phyloP scores from a whole-genome alignment of 2,329 filamentous ascomycete species.

The Penicillium sumatraense region DNA sequence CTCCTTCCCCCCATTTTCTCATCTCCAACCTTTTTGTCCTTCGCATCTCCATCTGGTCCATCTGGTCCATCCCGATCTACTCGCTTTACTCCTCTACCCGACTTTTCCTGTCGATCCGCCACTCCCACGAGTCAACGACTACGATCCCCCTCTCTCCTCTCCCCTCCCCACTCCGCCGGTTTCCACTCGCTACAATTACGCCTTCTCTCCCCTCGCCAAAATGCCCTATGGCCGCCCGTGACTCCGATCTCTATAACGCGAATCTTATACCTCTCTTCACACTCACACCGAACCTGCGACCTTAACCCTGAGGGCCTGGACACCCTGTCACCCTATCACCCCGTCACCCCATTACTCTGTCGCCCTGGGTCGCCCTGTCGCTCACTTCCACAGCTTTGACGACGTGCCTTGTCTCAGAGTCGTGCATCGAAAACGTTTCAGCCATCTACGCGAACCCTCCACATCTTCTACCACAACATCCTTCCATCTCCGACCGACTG shows the following conservation, averaged over 20 bases:
- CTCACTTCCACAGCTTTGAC: neutral
- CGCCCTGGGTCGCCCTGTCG: neutral
- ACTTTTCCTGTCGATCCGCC: constrained; percentile 1
- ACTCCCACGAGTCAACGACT: neutral
- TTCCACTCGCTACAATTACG: neutral
- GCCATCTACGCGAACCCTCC: constrained; percentile 10
- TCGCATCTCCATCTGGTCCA: neutral
- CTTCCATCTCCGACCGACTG: neutral
- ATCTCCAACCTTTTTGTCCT: neutral
- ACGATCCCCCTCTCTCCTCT: neutral
- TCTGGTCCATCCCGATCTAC: neutral
- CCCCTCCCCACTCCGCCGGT: neutral
- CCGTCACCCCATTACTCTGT: neutral
- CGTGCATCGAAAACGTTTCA: neutral
- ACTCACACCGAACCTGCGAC: no score
- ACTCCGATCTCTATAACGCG: neutral
- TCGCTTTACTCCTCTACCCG: neutral
- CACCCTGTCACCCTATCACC: neutral
- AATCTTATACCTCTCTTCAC: neutral
- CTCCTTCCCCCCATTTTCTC: neutral
- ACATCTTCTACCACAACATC: neutral
- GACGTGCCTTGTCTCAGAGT: constrained; percentile 3
- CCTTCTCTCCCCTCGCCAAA: neutral
- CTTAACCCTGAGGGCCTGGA: neutral
- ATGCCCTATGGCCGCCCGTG: neutral